Conservation (phyloP, 2,329 filamentous ascomycete species). For the Fusarium scirpi region DNA sequence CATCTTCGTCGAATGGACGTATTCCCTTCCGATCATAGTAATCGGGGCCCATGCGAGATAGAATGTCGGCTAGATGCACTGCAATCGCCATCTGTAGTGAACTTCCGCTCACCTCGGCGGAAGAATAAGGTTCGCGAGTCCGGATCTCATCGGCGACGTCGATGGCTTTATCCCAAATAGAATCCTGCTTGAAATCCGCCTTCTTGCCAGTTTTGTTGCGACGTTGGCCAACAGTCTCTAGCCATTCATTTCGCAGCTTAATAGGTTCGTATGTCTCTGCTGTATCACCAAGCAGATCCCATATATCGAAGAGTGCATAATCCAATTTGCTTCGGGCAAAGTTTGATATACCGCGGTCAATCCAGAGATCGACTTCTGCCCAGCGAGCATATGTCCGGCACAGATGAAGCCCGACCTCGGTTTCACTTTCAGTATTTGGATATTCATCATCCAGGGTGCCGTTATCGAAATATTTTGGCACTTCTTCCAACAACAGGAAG, state of each 20-base stretch:
- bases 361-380: not conserved
- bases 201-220: not conserved
- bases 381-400: not conserved
- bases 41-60: not conserved
- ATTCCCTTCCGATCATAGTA: not conserved
- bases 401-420: not conserved
- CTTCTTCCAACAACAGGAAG: not conserved
- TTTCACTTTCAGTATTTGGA: not conserved
- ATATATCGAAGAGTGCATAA: not conserved
- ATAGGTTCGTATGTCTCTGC: not conserved
- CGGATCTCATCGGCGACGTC: not conserved
- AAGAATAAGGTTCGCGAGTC: not conserved
- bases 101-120: rapidly evolving
- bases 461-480: not conserved
- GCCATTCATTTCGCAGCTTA: not conserved
- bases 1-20: rapidly evolving
- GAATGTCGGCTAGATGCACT: not conserved
- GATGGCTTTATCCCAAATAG: not conserved
- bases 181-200: rapidly evolving
- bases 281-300: not conserved
- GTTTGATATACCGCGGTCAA: not conserved
- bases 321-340: not conserved
- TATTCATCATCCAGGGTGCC: not conserved
- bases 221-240: not conserved
- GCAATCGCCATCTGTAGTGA: not conserved